These are phyloP conservation scores for Quercus gilva DNA, from an alignment of 306 rosid genomes.

Conservation along the genomic window DNA sequence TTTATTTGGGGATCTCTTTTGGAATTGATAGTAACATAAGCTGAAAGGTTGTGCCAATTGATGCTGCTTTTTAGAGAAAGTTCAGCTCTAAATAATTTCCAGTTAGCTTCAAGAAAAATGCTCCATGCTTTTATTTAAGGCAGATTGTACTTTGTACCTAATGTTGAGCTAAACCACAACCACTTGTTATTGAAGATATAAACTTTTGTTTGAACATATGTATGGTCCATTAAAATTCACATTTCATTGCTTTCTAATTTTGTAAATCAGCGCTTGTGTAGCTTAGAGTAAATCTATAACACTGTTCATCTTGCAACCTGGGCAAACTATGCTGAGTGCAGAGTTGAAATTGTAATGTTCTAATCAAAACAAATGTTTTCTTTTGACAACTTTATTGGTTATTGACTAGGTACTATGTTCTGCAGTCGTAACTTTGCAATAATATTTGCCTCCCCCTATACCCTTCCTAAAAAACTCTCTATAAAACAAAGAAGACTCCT, in stretches of 20 bases:
- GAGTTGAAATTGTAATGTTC: neutral
- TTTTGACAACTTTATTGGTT: neutral
- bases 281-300: no score
- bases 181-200: neutral
- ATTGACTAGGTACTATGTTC: neutral
- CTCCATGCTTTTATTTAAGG: neutral
- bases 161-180: neutral
- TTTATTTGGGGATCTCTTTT: neutral
- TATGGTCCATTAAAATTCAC: no score
- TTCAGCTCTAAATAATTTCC: neutral
- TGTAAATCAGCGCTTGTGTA: no score
- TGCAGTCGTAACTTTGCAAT: neutral
- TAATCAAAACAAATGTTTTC: neutral
- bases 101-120: neutral
- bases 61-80: neutral
- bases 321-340: no score
- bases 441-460: neutral
- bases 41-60: neutral
- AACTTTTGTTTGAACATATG: no score
- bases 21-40: neutral
- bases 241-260: no score
- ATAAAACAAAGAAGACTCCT: no score
- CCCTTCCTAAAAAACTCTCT: no score
- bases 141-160: neutral
- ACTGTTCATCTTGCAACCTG: no score